phyloP scores from a whole-genome alignment of 495 filamentous ascomycete genomes.

The Clavariopsis aquatica region DNA sequence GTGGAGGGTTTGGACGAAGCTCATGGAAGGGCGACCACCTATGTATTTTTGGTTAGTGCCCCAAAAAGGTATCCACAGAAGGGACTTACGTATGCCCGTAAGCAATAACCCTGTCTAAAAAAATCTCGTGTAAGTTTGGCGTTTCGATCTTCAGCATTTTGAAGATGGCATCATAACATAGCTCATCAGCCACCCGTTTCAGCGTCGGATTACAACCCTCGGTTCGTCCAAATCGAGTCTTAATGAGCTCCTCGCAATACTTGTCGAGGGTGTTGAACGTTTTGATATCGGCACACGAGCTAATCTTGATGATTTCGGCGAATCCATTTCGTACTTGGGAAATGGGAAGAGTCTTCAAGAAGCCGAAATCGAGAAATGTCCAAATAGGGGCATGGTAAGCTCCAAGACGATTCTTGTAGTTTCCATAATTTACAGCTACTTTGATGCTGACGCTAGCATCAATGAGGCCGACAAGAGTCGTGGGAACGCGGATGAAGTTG shows the following conservation, averaged over 20 bases:
- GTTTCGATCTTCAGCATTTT: constrained; percentile 67
- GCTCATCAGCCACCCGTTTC: constrained; percentile 57
- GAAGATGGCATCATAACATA: constrained; percentile 59
- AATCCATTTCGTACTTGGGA: constrained; percentile 65
- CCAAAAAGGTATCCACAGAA: no score
- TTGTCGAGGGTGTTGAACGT: constrained; percentile 63
- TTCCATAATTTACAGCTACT: constrained; percentile 64
- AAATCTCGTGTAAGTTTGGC: constrained; percentile 65
- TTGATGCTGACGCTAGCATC: constrained; percentile 68
- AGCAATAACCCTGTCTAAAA: constrained; percentile 64
- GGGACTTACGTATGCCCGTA: constrained; percentile 64
- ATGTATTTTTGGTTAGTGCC: no score
- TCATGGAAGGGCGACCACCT: constrained; percentile 67
- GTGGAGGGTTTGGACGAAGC: constrained; percentile 59
- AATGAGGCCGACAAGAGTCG: constrained; percentile 67
- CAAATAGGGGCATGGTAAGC: constrained; percentile 67
- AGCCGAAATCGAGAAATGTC: constrained; percentile 67
- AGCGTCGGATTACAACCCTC: constrained; percentile 55
- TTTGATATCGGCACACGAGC: constrained; percentile 57
- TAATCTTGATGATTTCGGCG: constrained; percentile 58
- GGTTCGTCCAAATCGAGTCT: constrained; percentile 58
- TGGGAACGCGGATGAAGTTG: constrained; percentile 56
- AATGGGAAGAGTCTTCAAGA: constrained; percentile 59
- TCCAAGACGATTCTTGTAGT: constrained; percentile 68
- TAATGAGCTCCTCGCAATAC: constrained; percentile 61